Conservation (phyloP, 2,329 filamentous ascomycete species). For the Aspergillus sp. region DNA sequence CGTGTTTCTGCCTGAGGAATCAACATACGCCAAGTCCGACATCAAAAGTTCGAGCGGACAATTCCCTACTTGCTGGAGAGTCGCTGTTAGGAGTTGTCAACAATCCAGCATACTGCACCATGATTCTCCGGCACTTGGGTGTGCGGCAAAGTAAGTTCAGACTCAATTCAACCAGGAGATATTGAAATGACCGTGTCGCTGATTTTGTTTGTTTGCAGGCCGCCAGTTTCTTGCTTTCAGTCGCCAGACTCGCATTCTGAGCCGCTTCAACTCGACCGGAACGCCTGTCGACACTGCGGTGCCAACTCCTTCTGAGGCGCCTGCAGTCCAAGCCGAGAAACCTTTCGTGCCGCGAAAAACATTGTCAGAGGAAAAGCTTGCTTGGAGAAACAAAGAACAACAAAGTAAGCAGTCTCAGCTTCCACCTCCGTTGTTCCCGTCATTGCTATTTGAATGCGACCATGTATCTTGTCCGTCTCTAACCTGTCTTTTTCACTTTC, state of each 20-base stretch:
- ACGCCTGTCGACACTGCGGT: constrained; percentile 20
- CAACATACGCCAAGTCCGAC: constrained; percentile 24
- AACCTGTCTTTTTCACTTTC: neutral
- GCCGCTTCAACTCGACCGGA: constrained; percentile 30
- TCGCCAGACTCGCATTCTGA: constrained; percentile 26
- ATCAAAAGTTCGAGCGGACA: constrained; percentile 31
- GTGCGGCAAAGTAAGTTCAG: constrained; percentile 35
- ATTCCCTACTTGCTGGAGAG: constrained; percentile 7
- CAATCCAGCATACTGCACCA: constrained; percentile 19
- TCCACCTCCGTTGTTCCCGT: too few species aligned
- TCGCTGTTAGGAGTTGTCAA: neutral
- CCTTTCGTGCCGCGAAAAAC: constrained; percentile 5
- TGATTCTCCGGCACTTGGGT: constrained; percentile 38
- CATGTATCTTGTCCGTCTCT: too few species aligned
- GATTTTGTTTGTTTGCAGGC: constrained; percentile 16
- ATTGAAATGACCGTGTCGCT: too few species aligned
- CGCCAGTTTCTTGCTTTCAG: constrained; percentile 32
- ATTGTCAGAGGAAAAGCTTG: constrained; percentile 5
- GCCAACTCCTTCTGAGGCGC: constrained; percentile 12
- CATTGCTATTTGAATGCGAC: too few species aligned
- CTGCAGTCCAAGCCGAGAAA: constrained; percentile 6
- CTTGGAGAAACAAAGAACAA: constrained; percentile 10
- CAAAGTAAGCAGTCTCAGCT: constrained; percentile 18
- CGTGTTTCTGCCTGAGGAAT: constrained; percentile 18
- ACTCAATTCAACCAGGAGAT: too few species aligned